Base-by-base conservation (phyloP, 768 basidiomycete species). In the Boletus reticulatus region DNA sequence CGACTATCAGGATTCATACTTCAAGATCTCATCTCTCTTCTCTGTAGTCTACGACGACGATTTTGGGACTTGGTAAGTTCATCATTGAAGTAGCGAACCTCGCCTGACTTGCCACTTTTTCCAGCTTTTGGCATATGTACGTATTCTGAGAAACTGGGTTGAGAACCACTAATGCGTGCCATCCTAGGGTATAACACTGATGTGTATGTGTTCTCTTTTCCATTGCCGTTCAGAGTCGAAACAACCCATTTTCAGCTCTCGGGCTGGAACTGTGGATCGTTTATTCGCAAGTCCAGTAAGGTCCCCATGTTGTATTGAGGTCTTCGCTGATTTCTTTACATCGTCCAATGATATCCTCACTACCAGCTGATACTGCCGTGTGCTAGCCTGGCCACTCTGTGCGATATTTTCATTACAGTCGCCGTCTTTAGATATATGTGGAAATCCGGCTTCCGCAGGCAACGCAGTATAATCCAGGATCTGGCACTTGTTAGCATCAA, bases 361-460 rank as follows among this genome's bases (percentile, higher is more conserved):
- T 36, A 5, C 17, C 14, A 63, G 62, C 16, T 50, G 4, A 34
- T 60, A 32, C n/a, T 55, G 6, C 43, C 47, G 0, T 31, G 4
- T 20, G 9, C 55, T 11, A 2, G 11, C 5, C 1, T 24, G 6
- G 55, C 17, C 5, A 19, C 38, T 0, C 0, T 44, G 1, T 53
- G 55, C 9, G 62, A 63, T 17, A 0, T 52, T 7, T 3, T 60
- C 4, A 56, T 60, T 41, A 53, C 57, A 16, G 29, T 0, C 0
- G 34, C 37, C 1, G 32, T 59, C 34, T 53, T 63, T 38, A 56
- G 55, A 43, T 63, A 63, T 9, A 48, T 63, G 61, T 63, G 61
- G 62, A 63, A 36, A 22, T 52, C 59, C 16, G 61, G 50, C 10
- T 58, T 62, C 24, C 56, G 49, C n/a, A 53, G 29, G 32, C 34